phyloP scores from a whole-genome alignment of 768 basidiomycete genomes.

The Lentinula sp. region DNA sequence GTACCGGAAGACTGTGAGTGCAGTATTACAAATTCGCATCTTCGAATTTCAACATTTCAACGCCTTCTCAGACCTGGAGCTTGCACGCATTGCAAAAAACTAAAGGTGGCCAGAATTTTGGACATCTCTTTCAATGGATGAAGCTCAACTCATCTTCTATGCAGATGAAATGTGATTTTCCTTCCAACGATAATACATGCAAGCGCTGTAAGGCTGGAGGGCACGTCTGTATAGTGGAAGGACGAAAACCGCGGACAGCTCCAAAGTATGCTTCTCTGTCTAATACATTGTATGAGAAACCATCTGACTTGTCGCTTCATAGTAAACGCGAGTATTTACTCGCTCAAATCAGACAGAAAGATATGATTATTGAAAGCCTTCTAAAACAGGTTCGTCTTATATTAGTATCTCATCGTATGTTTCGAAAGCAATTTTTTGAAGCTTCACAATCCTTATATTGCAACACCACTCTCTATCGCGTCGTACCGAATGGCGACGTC shows the following conservation, averaged over 20 bases:
- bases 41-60: constrained; percentile 7
- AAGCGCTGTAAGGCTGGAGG: constrained; percentile 67
- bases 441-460: constrained; percentile 77
- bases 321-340: constrained; percentile 86
- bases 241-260: constrained; percentile 68
- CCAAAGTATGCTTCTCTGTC: constrained; percentile 59
- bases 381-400: constrained; percentile 61
- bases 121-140: background rate
- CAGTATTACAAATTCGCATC: constrained; percentile 8
- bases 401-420: background rate
- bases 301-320: background rate
- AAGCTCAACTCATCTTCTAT: background rate
- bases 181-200: constrained; percentile 66
- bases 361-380: constrained; percentile 78
- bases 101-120: constrained; percentile 49
- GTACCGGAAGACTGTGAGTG: constrained; percentile 26
- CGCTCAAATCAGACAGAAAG: constrained; percentile 83
- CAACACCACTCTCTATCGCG: constrained; percentile 73
- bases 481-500: constrained; percentile 76
- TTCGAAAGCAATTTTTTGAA: constrained; percentile 19
- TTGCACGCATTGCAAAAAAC: constrained; percentile 81
- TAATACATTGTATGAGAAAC: constrained; percentile 3
- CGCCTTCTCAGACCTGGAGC: constrained; percentile 56
- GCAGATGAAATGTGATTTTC: constrained; percentile 87
- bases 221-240: constrained; percentile 79